Evolutionary conservation across 2,329 filamentous ascomycete species (phyloP).

Genomic region (Paramyrothecium sp.): DNA sequence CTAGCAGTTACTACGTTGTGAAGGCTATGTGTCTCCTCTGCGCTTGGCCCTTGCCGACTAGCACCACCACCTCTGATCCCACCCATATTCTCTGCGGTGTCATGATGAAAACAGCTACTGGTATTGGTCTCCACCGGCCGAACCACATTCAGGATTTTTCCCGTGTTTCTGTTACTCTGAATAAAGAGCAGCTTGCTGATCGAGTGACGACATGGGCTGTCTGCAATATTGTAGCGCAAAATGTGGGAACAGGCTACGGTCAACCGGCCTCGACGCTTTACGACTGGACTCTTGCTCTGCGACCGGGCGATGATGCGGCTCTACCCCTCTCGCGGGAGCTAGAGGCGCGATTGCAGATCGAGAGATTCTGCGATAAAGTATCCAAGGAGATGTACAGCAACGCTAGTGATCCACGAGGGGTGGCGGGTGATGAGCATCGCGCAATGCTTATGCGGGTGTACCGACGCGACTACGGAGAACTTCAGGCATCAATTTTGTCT

Average conservation of each 20-base stretch:
- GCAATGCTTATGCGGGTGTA: conserved; percentile 67
- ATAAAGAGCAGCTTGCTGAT: conserved; percentile 77
- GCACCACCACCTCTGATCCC: conserved; percentile 74
- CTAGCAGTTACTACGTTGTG: conserved; percentile 76
- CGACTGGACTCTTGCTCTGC: conserved; percentile 68
- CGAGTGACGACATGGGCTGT: conserved; percentile 80
- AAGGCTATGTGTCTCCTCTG: conserved; percentile 79
- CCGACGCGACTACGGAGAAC: conserved; percentile 61
- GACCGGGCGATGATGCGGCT: conserved; percentile 58
- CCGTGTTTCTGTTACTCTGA: conserved; percentile 69
- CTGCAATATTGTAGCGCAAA: conserved; percentile 81
- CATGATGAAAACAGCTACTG: conserved; percentile 85
- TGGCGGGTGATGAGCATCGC: conserved; percentile 65
- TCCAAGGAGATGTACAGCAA: conserved; percentile 80
- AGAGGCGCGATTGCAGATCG: conserved; percentile 67
- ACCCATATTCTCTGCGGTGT: conserved; percentile 80
- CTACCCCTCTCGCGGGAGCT: conserved; percentile 61
- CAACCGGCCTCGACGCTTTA: conserved; percentile 77
- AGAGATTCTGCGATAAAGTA: conserved; percentile 74
- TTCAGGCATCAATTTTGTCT: conserved; percentile 60
- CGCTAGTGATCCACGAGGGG: conserved; percentile 68
- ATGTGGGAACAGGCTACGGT: conserved; percentile 79
- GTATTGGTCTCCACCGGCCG: conserved; percentile 77
- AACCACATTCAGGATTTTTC: conserved; percentile 84
- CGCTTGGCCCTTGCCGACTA: conserved; percentile 81